Base-by-base conservation (phyloP, 441 rosid species). In the Melastoma candidum region DNA sequence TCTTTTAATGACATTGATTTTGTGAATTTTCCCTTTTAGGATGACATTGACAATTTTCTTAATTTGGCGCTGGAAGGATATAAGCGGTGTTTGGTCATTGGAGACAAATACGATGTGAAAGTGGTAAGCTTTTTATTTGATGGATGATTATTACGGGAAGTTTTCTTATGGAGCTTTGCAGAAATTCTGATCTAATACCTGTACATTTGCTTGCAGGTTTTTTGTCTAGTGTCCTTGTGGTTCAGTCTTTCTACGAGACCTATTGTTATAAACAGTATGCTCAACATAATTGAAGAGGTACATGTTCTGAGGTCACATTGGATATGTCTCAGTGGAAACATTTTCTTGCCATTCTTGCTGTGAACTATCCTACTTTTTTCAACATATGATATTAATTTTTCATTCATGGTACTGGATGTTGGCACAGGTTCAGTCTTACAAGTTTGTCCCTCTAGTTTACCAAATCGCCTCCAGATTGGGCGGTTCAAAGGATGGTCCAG, bases 401-500 rank as follows among this genome's bases (percentile, higher is more conserved):
- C 36, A 29, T 29, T 29, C 36, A 29, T 29, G 36, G 36, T 7
- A 29, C 36, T 29, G 36, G 36, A 46, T 29, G 43, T 57, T 58
- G 49, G 45, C 72, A 52, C 72, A 93, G 98, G 97, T 89, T 67
- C 95, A 86, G 60, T 81, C 97, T 48, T 86, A 86, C 77, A 93
- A 93, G 68, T 93, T 89, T 78, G 75, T 93, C 58, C 97, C 97
- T 3, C 77, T 89, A 55, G 84, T 84, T 43, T 93, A 93, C 72
- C 99, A 93, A 77, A 89, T 93, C 78, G 99, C 99, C 66, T 93
- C 99, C 62, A 77, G 99, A 79, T 73, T 93, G 85, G 97, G 99
- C 51, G 66, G 83, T 77, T 66, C 90, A 57, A 92, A 75, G 72
- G 97, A 85, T 71, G 79, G 74, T 57, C 61, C 36, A 36, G 94